These are phyloP conservation scores for Starmerella vaccinii DNA, from an alignment of 805 yeast genomes.

Conservation along the genomic window DNA sequence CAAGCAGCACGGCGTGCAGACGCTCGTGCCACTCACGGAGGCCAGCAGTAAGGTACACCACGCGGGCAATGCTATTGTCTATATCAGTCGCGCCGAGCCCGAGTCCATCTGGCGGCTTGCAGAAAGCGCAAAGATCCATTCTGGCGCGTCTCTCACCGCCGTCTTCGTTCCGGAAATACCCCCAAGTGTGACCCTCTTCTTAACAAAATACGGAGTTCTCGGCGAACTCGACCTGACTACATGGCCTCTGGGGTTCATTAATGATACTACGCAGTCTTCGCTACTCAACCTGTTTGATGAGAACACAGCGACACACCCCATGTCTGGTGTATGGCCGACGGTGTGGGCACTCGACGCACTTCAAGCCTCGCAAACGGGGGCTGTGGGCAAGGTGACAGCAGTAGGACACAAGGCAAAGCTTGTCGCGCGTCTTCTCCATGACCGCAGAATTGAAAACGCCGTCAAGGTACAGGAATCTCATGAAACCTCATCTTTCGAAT, in stretches of 20 bases:
- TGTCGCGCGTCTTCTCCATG: conserved; percentile 32
- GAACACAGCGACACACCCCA: conserved; percentile 4
- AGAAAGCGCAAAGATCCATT: not conserved
- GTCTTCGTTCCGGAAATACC: conserved; percentile 16
- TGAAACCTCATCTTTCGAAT: conserved; percentile 15
- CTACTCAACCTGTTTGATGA: conserved; percentile 9
- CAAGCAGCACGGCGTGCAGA: conserved; percentile 42
- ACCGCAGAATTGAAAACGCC: conserved; percentile 14
- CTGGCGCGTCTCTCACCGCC: not conserved
- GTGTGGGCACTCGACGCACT: conserved; percentile 43
- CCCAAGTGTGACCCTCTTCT: conserved; percentile 22
- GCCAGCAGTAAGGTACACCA: not conserved
- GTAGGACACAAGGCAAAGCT: conserved; percentile 50
- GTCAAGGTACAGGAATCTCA: conserved; percentile 12
- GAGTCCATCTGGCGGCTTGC: conserved; percentile 15
- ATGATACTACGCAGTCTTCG: conserved; percentile 11
- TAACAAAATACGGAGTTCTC: conserved; percentile 33
- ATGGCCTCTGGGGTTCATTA: conserved; percentile 33
- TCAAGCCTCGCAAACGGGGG: conserved; percentile 31
- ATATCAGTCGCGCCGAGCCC: conserved; percentile 24
- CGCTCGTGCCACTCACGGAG: conserved; percentile 39
- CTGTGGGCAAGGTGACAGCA: conserved; percentile 44
- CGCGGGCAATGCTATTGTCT: conserved; percentile 21
- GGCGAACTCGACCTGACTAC: conserved; percentile 34
- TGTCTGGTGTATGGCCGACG: conserved; percentile 27